Conservation (phyloP, 495 filamentous ascomycete genomes). For the Neurospora sp. region DNA sequence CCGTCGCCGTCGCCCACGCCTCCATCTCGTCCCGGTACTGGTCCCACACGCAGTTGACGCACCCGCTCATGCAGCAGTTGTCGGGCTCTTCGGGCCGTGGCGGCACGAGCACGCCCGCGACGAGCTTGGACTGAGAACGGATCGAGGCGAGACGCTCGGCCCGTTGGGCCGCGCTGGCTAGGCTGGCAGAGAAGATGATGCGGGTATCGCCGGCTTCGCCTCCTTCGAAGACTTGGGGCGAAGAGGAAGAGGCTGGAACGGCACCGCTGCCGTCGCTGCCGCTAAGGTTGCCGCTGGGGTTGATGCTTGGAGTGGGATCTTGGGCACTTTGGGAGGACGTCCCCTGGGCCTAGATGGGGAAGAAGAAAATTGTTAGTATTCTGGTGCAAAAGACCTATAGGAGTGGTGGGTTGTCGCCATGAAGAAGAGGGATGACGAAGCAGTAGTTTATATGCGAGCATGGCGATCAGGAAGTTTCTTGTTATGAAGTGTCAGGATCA, state of each 20-base stretch:
- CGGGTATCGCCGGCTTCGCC: background rate
- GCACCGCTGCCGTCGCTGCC: background rate
- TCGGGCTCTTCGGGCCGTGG: conserved; percentile 83
- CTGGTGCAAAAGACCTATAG: background rate
- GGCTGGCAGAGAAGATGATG: conserved; percentile 67
- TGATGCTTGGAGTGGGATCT: background rate
- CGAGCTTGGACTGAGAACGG: conserved; percentile 40
- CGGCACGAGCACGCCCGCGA: conserved; percentile 75
- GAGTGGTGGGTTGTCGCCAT: conserved; percentile 11
- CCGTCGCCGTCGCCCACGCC: conserved; percentile 58
- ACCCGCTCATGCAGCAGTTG: conserved; percentile 98
- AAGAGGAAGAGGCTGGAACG: background rate
- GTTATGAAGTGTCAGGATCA: conserved; percentile 9
- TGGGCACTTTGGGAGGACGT: background rate
- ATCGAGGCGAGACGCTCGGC: conserved; percentile 51
- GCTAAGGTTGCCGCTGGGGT: background rate
- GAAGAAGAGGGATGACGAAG: conserved; percentile 15
- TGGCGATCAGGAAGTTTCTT: background rate
- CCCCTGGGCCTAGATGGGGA: background rate
- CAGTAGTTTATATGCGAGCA: conserved; percentile 13
- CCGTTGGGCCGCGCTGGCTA: conserved; percentile 56
- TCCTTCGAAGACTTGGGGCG: background rate
- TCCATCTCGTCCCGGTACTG: conserved; percentile 82
- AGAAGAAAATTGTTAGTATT: background rate
- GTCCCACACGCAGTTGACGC: conserved; percentile 97